phyloP scores from a whole-genome alignment of 169 alveolate species.

The Cryptosporidium andersoni region DNA sequence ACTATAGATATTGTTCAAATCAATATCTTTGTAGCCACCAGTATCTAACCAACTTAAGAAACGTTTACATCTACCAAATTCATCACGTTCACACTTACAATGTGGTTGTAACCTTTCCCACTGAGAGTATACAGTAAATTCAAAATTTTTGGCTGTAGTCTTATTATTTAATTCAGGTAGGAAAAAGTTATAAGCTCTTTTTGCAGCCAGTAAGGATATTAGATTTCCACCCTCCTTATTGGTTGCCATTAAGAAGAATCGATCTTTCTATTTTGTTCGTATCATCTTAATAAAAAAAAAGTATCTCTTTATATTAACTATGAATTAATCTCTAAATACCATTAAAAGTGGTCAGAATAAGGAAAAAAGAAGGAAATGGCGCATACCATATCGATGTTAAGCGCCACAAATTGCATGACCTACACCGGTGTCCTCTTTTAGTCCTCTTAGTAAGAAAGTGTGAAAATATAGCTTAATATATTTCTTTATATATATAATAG shows the following conservation, averaged over 20 bases:
- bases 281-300: no score
- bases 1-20: slow-evolving; percentile 7
- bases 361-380: no score
- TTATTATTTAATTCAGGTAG: slow-evolving; percentile 40
- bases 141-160: slow-evolving; percentile 2
- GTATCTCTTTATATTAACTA: no score
- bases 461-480: no score
- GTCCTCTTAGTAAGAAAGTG: no score
- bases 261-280: no score
- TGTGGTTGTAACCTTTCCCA: slow-evolving; percentile 28
- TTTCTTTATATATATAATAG: no score
- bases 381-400: no score
- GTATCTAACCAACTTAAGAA: slow-evolving; percentile 51
- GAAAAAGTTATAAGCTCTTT: slow-evolving; percentile 49
- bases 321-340: no score
- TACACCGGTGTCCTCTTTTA: no score
- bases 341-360: no score
- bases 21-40: slow-evolving; percentile 12
- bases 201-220: slow-evolving; percentile 26
- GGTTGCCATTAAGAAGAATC: slow-evolving; percentile 4
- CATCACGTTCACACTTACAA: slow-evolving; percentile 51
- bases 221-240: slow-evolving; percentile 18
- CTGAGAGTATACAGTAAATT: slow-evolving; percentile 14
- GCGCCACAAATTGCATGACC: no score
- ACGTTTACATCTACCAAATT: slow-evolving; percentile 38